Evolutionary conservation across 495 filamentous ascomycete species (phyloP).

Genomic region (Acidomyces sp.): DNA sequence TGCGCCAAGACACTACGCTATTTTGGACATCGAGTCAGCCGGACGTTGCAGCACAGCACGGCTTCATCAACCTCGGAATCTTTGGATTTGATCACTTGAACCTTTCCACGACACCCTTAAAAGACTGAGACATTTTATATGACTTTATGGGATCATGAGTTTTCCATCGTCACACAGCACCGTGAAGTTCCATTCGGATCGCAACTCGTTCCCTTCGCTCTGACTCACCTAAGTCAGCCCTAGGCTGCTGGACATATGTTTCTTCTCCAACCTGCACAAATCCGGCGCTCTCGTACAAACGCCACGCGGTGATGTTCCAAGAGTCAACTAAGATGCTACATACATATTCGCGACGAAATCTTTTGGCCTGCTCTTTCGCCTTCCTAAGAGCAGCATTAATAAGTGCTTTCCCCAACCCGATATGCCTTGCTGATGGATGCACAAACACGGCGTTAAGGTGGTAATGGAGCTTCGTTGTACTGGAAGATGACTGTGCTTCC

Average conservation of each 20-base stretch:
- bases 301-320: slow-evolving; percentile 28
- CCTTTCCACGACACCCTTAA: too few relatives aligned
- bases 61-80: too few relatives aligned
- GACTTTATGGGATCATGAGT: too few relatives aligned
- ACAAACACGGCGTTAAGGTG: slow-evolving; percentile 36
- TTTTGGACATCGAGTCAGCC: too few relatives aligned
- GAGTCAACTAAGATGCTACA: slow-evolving; percentile 25
- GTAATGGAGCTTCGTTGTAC: slow-evolving; percentile 5
- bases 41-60: too few relatives aligned
- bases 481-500: background rate
- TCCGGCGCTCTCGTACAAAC: slow-evolving; percentile 36
- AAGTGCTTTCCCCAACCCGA: slow-evolving; percentile 32
- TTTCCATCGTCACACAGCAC: too few relatives aligned
- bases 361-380: slow-evolving; percentile 19
- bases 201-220: slow-evolving; percentile 1
- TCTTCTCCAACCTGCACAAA: slow-evolving; percentile 29
- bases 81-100: too few relatives aligned
- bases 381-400: slow-evolving; percentile 29
- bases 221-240: background rate
- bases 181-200: slow-evolving; percentile 7
- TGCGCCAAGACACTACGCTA: slow-evolving; percentile 12
- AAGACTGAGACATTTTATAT: too few relatives aligned
- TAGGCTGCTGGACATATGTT: slow-evolving; percentile 7
- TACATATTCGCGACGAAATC: slow-evolving; percentile 23
- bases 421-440: slow-evolving; percentile 29